Percentiles rank a stretch among this genome's conserved stretches.
phyloP scores from a whole-genome alignment of 176 grass and related monocot genomes.

The Thalia dealbata region DNA sequence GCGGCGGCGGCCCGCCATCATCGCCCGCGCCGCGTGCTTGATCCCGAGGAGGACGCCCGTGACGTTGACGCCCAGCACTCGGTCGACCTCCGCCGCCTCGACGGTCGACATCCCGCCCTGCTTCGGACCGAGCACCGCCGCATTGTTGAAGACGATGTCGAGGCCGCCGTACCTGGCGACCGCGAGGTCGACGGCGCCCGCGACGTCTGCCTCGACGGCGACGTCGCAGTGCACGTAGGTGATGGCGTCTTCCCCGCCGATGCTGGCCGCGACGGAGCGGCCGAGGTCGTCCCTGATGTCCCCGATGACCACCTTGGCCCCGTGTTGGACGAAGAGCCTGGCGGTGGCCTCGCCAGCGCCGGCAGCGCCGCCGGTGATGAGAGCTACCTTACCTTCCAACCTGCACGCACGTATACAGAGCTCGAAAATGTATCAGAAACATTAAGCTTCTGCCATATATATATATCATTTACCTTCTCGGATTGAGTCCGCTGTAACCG shows the following conservation, averaged over 20 bases:
- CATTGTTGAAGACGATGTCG: constrained; percentile 25
- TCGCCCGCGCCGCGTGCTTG: constrained; percentile 19
- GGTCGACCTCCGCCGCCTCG: not conserved
- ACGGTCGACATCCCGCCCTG: not conserved
- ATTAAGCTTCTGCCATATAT: too few relatives aligned
- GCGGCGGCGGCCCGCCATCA: not conserved
- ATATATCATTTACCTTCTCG: too few relatives aligned
- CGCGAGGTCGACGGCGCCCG: not conserved
- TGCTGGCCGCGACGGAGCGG: not conserved
- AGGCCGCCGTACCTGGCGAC: constrained; percentile 4
- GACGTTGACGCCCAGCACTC: constrained; percentile 9
- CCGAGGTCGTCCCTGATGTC: constrained; percentile 13
- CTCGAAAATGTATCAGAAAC: too few relatives aligned
- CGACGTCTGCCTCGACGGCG: constrained; percentile 7
- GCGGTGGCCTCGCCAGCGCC: constrained; percentile 17
- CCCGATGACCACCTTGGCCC: constrained; percentile 13
- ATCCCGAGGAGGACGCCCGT: constrained; percentile 4
- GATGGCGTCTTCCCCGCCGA: constrained; percentile 6
- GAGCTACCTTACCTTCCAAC: constrained; percentile 23
- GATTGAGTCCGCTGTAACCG: too few relatives aligned
- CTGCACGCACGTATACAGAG: too few relatives aligned
- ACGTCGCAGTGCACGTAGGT: constrained; percentile 19
- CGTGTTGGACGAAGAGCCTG: constrained; percentile 14
- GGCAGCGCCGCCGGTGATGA: constrained; percentile 16
- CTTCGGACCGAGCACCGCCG: not conserved